Evolutionary conservation across 2,329 filamentous ascomycete species (phyloP).

Genomic region (Xylaria sp.): DNA sequence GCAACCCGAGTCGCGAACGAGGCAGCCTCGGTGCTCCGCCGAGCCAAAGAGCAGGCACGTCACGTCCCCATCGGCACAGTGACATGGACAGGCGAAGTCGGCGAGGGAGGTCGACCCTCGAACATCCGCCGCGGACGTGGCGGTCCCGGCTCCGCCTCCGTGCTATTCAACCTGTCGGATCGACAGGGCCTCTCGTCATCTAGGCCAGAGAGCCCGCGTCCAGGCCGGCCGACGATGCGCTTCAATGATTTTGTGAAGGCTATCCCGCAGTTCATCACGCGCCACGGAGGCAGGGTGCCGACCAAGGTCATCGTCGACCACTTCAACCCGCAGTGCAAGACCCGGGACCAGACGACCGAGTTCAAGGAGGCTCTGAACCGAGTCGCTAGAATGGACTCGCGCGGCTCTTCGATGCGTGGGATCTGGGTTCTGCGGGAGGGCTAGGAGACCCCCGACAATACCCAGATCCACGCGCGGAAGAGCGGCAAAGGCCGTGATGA

Average conservation of each 20-base stretch:
- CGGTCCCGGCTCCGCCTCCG: slow-evolving; percentile 63
- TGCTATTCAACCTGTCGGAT: slow-evolving; percentile 67
- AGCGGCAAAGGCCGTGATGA: not conserved
- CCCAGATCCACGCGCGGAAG: not conserved
- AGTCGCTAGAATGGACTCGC: slow-evolving; percentile 77
- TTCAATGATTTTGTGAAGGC: slow-evolving; percentile 51
- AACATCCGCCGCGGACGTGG: slow-evolving; percentile 59
- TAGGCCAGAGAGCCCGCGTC: slow-evolving; percentile 57
- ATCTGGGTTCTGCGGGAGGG: slow-evolving; percentile 60
- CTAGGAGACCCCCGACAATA: slow-evolving; percentile 11
- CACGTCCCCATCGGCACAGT: slow-evolving; percentile 82
- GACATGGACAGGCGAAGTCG: slow-evolving; percentile 91
- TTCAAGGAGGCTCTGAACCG: slow-evolving; percentile 84
- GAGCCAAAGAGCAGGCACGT: slow-evolving; percentile 76
- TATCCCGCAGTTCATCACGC: slow-evolving; percentile 81
- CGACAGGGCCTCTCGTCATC: slow-evolving; percentile 61
- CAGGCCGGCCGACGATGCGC: slow-evolving; percentile 30
- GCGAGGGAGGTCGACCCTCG: slow-evolving; percentile 77
- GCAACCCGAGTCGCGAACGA: slow-evolving; percentile 81
- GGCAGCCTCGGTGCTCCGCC: slow-evolving; percentile 79
- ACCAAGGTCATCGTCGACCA: slow-evolving; percentile 90
- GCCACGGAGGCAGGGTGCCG: slow-evolving; percentile 80
- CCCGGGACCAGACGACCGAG: slow-evolving; percentile 73
- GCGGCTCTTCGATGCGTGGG: slow-evolving; percentile 61
- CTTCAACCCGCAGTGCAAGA: slow-evolving; percentile 83